Evolutionary conservation across 225 moss, liverwort and hornwort species (phyloP).

Genomic region (Pseudisothecium myosuroides): DNA sequence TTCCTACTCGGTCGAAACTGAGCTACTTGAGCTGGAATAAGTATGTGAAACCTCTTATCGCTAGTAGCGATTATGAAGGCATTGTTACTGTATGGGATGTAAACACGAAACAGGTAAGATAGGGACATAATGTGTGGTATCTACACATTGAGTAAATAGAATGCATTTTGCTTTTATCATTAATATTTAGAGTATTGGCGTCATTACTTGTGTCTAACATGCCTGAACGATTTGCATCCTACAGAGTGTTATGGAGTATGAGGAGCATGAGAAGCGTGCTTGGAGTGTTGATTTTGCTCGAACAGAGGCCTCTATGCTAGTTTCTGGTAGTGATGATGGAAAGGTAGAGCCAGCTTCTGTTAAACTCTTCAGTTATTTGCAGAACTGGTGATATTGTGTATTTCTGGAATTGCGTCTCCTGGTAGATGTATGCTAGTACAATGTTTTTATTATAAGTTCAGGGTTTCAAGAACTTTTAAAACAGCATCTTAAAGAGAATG

Average conservation of each 20-base stretch:
- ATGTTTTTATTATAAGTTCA: neutral
- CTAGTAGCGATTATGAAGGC: constrained; percentile 96
- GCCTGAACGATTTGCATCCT: neutral
- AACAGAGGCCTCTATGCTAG: constrained; percentile 77
- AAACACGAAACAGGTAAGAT: constrained; percentile 36
- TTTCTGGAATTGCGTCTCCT: neutral
- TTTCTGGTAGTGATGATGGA: constrained; percentile 94
- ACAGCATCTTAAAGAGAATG: neutral
- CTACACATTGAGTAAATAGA: neutral
- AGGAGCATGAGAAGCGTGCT: constrained; percentile 97
- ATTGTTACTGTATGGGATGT: constrained; percentile 96
- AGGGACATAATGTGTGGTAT: neutral
- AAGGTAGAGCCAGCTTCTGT: constrained; percentile 28
- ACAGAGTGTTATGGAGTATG: constrained; percentile 84
- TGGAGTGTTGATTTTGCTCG: constrained; percentile 96
- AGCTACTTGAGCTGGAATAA: constrained; percentile 98
- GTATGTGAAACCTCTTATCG: constrained; percentile 74
- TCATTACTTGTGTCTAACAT: neutral
- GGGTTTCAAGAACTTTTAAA: neutral
- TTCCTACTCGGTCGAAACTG: constrained; percentile 80
- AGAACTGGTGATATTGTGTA: neutral
- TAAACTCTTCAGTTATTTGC: neutral
- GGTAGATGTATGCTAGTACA: neutral
- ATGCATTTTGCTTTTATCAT: neutral
- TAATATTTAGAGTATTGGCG: neutral